Base-by-base conservation (phyloP, 2,329 filamentous ascomycete genomes). In the Pseudogymnoascus sp. region DNA sequence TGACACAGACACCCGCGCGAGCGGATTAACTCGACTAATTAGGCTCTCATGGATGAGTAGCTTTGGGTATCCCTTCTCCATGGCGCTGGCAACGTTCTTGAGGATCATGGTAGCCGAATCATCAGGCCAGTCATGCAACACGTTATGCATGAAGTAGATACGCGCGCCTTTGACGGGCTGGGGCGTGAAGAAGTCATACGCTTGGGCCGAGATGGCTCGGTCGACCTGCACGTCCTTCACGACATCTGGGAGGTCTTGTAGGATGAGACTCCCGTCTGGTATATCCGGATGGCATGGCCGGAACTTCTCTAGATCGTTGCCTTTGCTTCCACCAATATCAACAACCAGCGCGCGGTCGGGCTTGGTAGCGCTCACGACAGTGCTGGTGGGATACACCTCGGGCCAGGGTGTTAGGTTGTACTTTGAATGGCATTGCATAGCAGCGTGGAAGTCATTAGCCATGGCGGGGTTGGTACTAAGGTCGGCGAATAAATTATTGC, bases 91-190 rank as follows among this genome's bases (percentile, higher is more conserved):
- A 5, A 71, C 66, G 5, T 71, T 67, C 4, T 65, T 64, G 10
- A 70, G 62, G 42, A 70, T 69, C 28, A 6, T 33, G 5, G 12
- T 10, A 16, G 60, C 60, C 33, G 35, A 44, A 8, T 64, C 33
- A 33, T 69, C 71, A 18, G 70, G 68, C 68, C 71, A 75, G 65
- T 75, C 72, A 63, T 76, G 72, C 25, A 75, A 62, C 2, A 75
- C 70, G 6, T 69, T 69, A 44, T 73, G 66, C 37, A 72, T 59
- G 59, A 68, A 72, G 59, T 73, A 73, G 4, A 69, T 71, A 5
- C 72, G 72, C 0, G 77, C 77, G 2, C 76, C 77, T 23, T 69
- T 73, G 6, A 79, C 65, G 0, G 75, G 76, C 61, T 79, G 77
- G 4, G 73, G 70, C 0, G 70, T 73, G 62, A 78, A 75, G 65